Evolutionary conservation across 2,329 filamentous ascomycete genomes (phyloP).

Genomic region (Aspergillus neoniger): DNA sequence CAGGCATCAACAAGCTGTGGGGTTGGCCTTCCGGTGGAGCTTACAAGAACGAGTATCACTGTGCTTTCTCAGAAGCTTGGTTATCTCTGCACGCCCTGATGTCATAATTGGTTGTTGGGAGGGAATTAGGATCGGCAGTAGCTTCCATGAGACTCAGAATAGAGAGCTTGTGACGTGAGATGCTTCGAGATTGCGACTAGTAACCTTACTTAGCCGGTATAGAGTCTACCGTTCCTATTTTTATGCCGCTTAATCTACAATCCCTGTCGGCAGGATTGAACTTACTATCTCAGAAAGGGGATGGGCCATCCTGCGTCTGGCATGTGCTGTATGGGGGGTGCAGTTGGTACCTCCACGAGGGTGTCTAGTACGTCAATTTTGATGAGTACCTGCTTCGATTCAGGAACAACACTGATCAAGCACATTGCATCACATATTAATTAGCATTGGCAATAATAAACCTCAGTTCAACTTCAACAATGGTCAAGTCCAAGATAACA

Average conservation of each 20-base stretch:
- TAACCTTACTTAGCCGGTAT: not conserved
- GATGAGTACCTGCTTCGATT: no score
- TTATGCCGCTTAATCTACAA: not conserved
- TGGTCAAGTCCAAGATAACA: not conserved
- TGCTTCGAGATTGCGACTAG: not conserved
- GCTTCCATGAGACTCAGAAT: not conserved
- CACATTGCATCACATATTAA: accelerated
- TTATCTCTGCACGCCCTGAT: not conserved
- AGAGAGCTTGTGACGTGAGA: not conserved
- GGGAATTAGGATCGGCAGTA: not conserved
- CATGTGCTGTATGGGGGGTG: not conserved
- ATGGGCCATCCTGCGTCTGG: not conserved
- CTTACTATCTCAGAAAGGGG: not conserved
- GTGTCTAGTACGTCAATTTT: not conserved
- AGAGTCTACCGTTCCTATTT: not conserved
- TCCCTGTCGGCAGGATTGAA: no score
- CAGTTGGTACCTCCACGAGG: not conserved
- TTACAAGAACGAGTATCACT: not conserved
- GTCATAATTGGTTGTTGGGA: not conserved
- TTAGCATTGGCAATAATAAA: no score
- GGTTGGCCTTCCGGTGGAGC: not conserved
- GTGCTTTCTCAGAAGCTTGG: not conserved
- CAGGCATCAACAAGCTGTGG: not conserved
- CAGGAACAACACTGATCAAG: no score
- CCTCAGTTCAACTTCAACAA: no score